Evolutionary conservation across 495 filamentous ascomycete species (phyloP).

Genomic region (Xylaria castorea): DNA sequence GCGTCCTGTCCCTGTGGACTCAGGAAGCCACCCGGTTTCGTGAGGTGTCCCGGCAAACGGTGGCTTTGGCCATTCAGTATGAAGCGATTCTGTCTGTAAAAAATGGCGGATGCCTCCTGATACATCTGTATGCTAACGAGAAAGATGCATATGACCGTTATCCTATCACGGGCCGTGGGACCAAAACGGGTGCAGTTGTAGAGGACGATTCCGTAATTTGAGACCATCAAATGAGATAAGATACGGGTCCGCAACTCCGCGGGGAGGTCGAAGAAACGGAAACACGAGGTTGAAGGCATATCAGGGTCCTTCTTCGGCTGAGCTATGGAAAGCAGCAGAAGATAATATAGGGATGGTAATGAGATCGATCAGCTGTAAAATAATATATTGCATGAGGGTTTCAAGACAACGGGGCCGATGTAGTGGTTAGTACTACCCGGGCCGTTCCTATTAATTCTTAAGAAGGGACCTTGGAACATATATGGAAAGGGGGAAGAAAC

Average conservation of each 20-base stretch:
- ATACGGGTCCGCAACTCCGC: slow-evolving; percentile 77
- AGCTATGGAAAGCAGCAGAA: neutral
- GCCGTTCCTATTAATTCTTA: neutral
- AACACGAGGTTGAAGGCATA: slow-evolving; percentile 22
- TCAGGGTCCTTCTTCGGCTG: neutral
- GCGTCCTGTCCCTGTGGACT: slow-evolving; percentile 35
- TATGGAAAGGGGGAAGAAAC: neutral
- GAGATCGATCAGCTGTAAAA: neutral
- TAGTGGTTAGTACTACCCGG: neutral
- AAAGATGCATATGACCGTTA: slow-evolving; percentile 37
- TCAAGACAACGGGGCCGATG: neutral
- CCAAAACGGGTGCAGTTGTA: slow-evolving; percentile 33
- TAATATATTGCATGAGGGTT: neutral
- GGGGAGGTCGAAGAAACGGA: slow-evolving; percentile 69
- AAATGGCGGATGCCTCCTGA: slow-evolving; percentile 43
- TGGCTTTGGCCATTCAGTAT: slow-evolving; percentile 39
- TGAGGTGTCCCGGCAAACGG: slow-evolving; percentile 37
- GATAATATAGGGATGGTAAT: neutral
- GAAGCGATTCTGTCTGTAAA: slow-evolving; percentile 45
- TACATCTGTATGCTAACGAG: slow-evolving; percentile 44
- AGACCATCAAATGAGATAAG: slow-evolving; percentile 49
- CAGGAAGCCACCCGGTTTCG: slow-evolving; percentile 31
- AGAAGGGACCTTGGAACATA: neutral
- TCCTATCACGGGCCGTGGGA: slow-evolving; percentile 2
- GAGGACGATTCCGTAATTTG: slow-evolving; percentile 34